A percentile compares a stretch with the other conserved stretches of the same genome.
Evolutionary conservation across 805 yeast species (phyloP).

Genomic region (Nakazawaea ishiwadae): DNA sequence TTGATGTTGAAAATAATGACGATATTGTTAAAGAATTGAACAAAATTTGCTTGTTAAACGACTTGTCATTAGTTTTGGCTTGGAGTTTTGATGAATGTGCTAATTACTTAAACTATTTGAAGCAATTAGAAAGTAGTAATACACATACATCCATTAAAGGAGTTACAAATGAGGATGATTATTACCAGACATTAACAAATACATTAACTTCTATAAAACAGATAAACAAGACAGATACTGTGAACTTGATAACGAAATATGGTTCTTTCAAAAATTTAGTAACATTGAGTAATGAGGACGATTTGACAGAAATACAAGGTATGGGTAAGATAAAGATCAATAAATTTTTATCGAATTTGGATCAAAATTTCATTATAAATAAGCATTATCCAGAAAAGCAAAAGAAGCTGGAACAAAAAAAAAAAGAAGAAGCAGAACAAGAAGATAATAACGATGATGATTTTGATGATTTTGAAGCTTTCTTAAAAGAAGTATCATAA

Average conservation of each 20-base stretch:
- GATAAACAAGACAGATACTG: constrained; percentile 51
- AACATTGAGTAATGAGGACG: constrained; percentile 23
- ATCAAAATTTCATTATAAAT: constrained; percentile 48
- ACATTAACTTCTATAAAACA: constrained; percentile 40
- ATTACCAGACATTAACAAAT: constrained; percentile 38
- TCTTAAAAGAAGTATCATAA: constrained; percentile 8
- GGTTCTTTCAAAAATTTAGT: constrained; percentile 39
- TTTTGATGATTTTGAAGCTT: constrained; percentile 11
- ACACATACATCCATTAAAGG: constrained; percentile 37
- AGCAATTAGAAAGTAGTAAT: constrained; percentile 27
- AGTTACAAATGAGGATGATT: constrained; percentile 31
- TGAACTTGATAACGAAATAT: constrained; percentile 44
- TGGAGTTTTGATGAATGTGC: constrained; percentile 57
- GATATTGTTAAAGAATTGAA: constrained; percentile 43
- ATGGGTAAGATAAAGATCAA: constrained; percentile 43
- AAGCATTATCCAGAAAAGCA: constrained; percentile 23
- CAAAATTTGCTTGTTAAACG: constrained; percentile 45
- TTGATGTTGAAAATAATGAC: constrained; percentile 58
- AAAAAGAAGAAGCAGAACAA: too few species aligned
- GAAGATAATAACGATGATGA: neutral
- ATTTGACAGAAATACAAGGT: constrained; percentile 36
- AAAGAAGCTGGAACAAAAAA: neutral
- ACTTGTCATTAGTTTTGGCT: constrained; percentile 42
- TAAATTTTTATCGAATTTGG: constrained; percentile 34
- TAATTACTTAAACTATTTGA: constrained; percentile 29